A percentile compares a stretch with the other conserved stretches of the same genome.
Evolutionary conservation across 2,329 filamentous ascomycete species (phyloP).

Genomic region (Xylariales sp.): DNA sequence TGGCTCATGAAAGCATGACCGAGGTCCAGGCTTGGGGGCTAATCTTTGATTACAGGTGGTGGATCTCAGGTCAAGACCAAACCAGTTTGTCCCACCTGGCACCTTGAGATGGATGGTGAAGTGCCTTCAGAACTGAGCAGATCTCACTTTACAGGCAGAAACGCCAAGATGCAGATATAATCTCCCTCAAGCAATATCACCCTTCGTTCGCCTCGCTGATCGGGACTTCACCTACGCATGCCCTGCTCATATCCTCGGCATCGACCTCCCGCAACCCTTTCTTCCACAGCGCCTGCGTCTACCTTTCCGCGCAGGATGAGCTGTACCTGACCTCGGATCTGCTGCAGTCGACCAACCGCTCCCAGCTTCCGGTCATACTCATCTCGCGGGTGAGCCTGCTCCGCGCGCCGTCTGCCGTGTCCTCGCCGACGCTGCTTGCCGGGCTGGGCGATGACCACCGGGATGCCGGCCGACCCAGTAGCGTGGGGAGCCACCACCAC

Average conservation of each 20-base stretch:
- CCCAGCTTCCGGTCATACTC: slow-evolving; percentile 35
- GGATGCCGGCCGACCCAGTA: too few relatives aligned
- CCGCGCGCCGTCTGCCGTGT: slow-evolving; percentile 5
- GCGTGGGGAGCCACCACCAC: slow-evolving; percentile 24
- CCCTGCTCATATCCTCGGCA: neutral
- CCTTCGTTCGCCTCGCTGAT: slow-evolving; percentile 27
- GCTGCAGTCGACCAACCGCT: slow-evolving; percentile 30
- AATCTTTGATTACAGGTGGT: too few relatives aligned
- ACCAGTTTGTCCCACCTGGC: too few relatives aligned
- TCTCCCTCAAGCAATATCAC: slow-evolving; percentile 33
- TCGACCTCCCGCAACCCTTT: slow-evolving; percentile 37
- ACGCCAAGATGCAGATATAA: slow-evolving; percentile 4
- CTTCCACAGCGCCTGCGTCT: slow-evolving; percentile 41
- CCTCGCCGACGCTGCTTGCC: slow-evolving; percentile 12
- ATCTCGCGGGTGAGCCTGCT: slow-evolving; percentile 34
- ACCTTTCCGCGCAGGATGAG: slow-evolving; percentile 32
- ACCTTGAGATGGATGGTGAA: too few relatives aligned
- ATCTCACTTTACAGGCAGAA: neutral
- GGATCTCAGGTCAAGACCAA: too few relatives aligned
- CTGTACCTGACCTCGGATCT: slow-evolving; percentile 42
- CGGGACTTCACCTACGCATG: slow-evolving; percentile 21
- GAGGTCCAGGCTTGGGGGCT: too few relatives aligned
- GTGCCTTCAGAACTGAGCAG: too few relatives aligned
- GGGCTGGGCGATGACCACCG: too few relatives aligned
- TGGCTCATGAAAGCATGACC: too few relatives aligned